Percentiles rank a stretch among this genome's conserved stretches.
phyloP scores from a whole-genome alignment of 768 basidiomycete species.

The Hydnomerulius pinastri region DNA sequence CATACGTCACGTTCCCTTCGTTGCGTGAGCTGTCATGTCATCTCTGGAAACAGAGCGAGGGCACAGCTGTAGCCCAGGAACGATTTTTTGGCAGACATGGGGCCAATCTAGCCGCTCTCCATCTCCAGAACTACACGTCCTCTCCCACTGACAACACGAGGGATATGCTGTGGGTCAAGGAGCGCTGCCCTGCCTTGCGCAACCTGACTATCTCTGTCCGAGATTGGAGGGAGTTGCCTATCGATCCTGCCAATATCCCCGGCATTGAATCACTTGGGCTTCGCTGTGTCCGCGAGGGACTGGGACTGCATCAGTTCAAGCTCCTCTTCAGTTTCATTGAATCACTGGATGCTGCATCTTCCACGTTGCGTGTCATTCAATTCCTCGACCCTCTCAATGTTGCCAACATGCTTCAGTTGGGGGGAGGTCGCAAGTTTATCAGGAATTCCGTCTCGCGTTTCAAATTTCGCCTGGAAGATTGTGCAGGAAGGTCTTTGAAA shows the following conservation, averaged over 20 bases:
- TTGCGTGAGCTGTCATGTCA: neutral
- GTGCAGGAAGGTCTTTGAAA: conserved; percentile 2
- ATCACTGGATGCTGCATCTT: neutral
- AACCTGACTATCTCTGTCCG: neutral
- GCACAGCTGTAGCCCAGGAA: neutral
- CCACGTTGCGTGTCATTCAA: conserved; percentile 2
- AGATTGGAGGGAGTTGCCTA: neutral
- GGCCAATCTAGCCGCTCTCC: neutral
- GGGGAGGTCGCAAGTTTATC: neutral
- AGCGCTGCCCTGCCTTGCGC: neutral
- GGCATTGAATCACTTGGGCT: neutral
- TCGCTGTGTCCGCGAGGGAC: neutral
- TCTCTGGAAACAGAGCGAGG: neutral
- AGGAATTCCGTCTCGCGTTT: neutral
- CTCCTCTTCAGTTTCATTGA: neutral
- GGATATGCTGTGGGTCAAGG: neutral
- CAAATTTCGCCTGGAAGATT: conserved; percentile 4
- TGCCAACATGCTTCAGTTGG: neutral
- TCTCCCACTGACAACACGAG: neutral
- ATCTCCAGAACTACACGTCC: neutral
- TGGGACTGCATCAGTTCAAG: neutral
- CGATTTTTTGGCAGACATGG: neutral
- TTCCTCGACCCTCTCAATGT: neutral
- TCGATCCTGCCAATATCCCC: neutral
- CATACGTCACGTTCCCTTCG: neutral